Evolutionary conservation across 352 stramenopile genomes (phyloP).

Genomic region (Phytophthora uliginosa): DNA sequence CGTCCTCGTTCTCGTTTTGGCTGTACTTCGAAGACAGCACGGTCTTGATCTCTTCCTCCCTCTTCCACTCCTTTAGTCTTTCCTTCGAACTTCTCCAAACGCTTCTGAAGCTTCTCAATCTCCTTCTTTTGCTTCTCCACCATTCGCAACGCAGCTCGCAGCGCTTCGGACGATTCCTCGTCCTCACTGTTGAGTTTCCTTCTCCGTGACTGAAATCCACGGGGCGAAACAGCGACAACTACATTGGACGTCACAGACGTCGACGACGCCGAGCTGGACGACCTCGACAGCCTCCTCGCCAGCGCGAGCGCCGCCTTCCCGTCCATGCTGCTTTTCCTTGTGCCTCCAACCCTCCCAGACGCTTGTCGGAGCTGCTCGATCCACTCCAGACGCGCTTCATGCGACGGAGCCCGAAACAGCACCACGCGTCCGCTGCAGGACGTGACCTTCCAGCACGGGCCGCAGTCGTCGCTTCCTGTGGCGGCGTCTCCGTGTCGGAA

Average conservation of each 20-base stretch:
- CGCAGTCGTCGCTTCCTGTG: slow-evolving; percentile 56
- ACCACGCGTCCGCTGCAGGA: slow-evolving; percentile 62
- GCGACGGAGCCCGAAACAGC: slow-evolving; percentile 69
- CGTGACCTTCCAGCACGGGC: slow-evolving; percentile 81
- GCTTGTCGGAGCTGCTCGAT: slow-evolving; percentile 58
- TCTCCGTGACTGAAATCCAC: slow-evolving; percentile 16
- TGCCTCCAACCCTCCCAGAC: slow-evolving; percentile 3
- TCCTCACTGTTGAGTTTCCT: slow-evolving; percentile 33
- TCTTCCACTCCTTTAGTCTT: not conserved
- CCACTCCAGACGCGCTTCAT: slow-evolving; percentile 61
- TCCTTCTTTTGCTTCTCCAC: slow-evolving; percentile 78
- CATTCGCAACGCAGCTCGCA: slow-evolving; percentile 76
- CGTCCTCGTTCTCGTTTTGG: not conserved
- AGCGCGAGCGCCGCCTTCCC: slow-evolving; percentile 37
- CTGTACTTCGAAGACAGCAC: not conserved
- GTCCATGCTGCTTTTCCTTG: slow-evolving; percentile 37
- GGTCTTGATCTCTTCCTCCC: not conserved
- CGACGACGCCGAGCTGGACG: slow-evolving; percentile 39
- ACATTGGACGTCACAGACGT: slow-evolving; percentile 26
- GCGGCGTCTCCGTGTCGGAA: slow-evolving; percentile 41
- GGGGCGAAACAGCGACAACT: slow-evolving; percentile 11
- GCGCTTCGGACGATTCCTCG: slow-evolving; percentile 64
- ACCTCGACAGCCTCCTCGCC: slow-evolving; percentile 37
- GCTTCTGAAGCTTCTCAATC: slow-evolving; percentile 65
- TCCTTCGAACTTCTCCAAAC: slow-evolving; percentile 32